Evolutionary conservation across 371 early-diverging fungal genomes (phyloP).

Genomic region (Quaeritorhiza haematococci): DNA sequence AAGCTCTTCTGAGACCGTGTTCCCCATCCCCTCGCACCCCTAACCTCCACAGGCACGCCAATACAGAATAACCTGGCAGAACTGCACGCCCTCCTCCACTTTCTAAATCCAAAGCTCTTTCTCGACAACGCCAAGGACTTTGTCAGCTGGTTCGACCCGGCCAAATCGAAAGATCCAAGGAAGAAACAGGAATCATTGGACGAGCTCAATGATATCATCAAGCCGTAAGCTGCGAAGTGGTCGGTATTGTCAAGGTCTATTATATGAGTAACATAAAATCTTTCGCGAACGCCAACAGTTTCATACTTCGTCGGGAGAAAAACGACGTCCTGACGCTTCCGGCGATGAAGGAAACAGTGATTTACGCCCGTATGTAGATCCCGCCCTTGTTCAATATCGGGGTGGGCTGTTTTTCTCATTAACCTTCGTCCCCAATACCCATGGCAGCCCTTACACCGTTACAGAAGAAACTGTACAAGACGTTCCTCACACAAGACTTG

Average conservation of each 20-base stretch:
- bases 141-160: conserved; percentile 15
- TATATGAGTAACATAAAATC: background rate
- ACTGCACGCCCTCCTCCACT: conserved; percentile 53
- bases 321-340: conserved; percentile 19
- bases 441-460: conserved; percentile 17
- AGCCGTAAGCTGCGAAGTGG: conserved; percentile 7
- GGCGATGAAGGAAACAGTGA: conserved; percentile 19
- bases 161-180: background rate
- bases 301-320: conserved; percentile 22
- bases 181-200: background rate
- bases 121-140: conserved; percentile 28
- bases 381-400: background rate
- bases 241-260: background rate
- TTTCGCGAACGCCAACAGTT: too few species aligned
- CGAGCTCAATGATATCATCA: conserved; percentile 7
- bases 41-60: conserved; percentile 55
- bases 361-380: conserved; percentile 16
- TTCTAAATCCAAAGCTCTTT: conserved; percentile 53
- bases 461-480: conserved; percentile 19
- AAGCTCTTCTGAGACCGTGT: too few species aligned
- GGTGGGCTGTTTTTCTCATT: too few species aligned
- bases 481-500: conserved; percentile 19
- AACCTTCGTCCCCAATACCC: background rate
- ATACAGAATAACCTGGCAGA: conserved; percentile 56
- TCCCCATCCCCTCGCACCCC: conserved; percentile 30